Evolutionary conservation across 2,329 filamentous ascomycete genomes (phyloP).

Genomic region (Paraphaeosphaeria sporulosa): DNA sequence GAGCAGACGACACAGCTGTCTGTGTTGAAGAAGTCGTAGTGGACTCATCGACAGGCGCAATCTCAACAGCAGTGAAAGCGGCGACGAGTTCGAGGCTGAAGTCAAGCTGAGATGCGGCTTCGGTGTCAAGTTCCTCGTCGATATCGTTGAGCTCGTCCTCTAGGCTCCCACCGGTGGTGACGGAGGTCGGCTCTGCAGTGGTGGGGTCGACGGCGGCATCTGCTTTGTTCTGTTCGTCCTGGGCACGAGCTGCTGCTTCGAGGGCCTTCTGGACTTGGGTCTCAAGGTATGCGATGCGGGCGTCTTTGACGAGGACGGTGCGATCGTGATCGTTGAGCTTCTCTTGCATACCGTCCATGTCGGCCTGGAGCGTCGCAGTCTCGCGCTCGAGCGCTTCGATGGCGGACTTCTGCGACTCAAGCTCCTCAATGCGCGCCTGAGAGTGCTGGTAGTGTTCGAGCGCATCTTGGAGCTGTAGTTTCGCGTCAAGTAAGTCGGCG

Average conservation of each 20-base stretch:
- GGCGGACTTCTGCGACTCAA: not conserved
- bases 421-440: constrained; percentile 1
- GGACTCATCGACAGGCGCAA: not conserved
- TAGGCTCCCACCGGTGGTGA: not conserved
- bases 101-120: not conserved
- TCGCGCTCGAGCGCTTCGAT: constrained; percentile 4
- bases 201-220: not conserved
- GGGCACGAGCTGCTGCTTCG: not conserved
- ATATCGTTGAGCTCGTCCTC: not conserved
- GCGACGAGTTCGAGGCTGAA: not conserved
- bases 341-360: constrained; percentile 2
- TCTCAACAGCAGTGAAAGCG: not conserved
- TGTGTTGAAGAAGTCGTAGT: constrained; percentile 1
- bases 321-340: constrained; percentile 2
- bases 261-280: constrained; percentile 1
- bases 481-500: not conserved
- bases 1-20: not conserved
- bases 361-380: not conserved
- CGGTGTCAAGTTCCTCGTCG: not conserved
- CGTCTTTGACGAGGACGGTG: constrained; percentile 9
- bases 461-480: not conserved
- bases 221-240: not conserved
- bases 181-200: not conserved
- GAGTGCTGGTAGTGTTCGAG: constrained; percentile 1
- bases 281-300: constrained; percentile 7